Evolutionary conservation across 768 basidiomycete genomes (phyloP).

Genomic region (Trametopsis cervina): DNA sequence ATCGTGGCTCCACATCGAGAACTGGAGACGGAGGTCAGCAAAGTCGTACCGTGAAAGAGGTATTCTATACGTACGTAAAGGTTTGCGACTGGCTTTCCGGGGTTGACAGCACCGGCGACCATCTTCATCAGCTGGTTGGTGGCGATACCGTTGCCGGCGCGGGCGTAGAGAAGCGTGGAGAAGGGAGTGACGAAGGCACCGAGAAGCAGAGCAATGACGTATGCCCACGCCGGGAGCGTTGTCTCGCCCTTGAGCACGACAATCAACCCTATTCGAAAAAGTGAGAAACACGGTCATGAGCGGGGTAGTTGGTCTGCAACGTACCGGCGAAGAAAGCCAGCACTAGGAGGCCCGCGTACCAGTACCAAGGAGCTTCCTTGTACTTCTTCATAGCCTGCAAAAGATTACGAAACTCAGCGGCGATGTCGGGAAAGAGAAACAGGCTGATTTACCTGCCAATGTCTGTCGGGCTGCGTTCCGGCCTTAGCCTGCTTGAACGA

Average conservation of each 20-base stretch:
- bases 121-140: constrained; percentile 62
- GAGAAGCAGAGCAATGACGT: constrained; percentile 46
- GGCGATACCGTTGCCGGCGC: constrained; percentile 55
- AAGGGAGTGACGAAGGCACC: constrained; percentile 43
- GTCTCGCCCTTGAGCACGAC: constrained; percentile 53
- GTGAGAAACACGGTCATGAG: constrained; percentile 2
- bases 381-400: constrained; percentile 45
- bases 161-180: constrained; percentile 46
- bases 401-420: not conserved
- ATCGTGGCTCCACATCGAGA: constrained; percentile 65
- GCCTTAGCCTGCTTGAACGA: constrained; percentile 43
- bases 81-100: constrained; percentile 62
- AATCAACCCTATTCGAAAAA: constrained; percentile 41
- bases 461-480: constrained; percentile 47
- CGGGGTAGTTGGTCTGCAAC: constrained; percentile 2
- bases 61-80: constrained; percentile 39
- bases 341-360: constrained; percentile 44
- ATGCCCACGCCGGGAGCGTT: constrained; percentile 58
- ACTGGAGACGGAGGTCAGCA: constrained; percentile 26
- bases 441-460: constrained; percentile 38
- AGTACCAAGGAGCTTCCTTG: constrained; percentile 54
- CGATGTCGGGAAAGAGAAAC: not conserved
- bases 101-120: constrained; percentile 52
- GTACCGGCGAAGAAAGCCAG: constrained; percentile 51
- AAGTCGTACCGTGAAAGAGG: not conserved